These are phyloP conservation scores for Calocybe cyanea DNA, from an alignment of 768 basidiomycete genomes.

Conservation along the genomic window DNA sequence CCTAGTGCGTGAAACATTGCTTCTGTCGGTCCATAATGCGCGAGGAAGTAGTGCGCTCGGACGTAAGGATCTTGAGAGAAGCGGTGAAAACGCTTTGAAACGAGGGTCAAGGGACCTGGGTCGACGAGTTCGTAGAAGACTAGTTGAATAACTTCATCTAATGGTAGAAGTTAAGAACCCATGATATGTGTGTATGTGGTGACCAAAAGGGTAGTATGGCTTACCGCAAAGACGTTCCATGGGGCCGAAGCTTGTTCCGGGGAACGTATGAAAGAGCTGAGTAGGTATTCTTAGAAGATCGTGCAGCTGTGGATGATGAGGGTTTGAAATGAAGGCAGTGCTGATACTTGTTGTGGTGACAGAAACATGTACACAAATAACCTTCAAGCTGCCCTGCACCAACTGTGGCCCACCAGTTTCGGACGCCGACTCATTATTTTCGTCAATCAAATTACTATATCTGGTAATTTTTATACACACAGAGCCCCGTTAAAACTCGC, in stretches of 20 bases:
- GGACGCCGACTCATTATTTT: slow-evolving; percentile 47
- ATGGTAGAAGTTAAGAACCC: slow-evolving; percentile 12
- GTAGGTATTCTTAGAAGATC: neutral
- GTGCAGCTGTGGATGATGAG: too few relatives aligned
- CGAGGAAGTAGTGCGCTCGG: slow-evolving; percentile 73
- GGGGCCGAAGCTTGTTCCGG: slow-evolving; percentile 17
- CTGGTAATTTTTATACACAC: slow-evolving; percentile 2
- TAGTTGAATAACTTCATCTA: slow-evolving; percentile 67
- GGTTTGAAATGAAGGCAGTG: slow-evolving; percentile 4
- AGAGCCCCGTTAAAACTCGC: slow-evolving; percentile 29
- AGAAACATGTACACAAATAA: too few relatives aligned
- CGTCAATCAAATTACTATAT: slow-evolving; percentile 26
- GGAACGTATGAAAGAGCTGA: too few relatives aligned
- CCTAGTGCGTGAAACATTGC: slow-evolving; percentile 76
- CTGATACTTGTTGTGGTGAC: slow-evolving; percentile 20
- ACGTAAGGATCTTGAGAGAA: slow-evolving; percentile 75
- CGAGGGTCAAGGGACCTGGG: slow-evolving; percentile 54
- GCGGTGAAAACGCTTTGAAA: slow-evolving; percentile 53
- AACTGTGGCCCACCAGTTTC: slow-evolving; percentile 33
- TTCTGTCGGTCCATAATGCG: slow-evolving; percentile 65
- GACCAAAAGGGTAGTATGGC: slow-evolving; percentile 21
- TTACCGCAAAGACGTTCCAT: slow-evolving; percentile 71
- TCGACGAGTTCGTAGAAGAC: slow-evolving; percentile 70
- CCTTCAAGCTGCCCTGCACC: neutral
- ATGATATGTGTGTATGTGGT: neutral